A percentile compares a stretch with the other conserved stretches of the same genome.
Conservation (phyloP, 352 stramenopile species). For the Pythium plurisporium region DNA sequence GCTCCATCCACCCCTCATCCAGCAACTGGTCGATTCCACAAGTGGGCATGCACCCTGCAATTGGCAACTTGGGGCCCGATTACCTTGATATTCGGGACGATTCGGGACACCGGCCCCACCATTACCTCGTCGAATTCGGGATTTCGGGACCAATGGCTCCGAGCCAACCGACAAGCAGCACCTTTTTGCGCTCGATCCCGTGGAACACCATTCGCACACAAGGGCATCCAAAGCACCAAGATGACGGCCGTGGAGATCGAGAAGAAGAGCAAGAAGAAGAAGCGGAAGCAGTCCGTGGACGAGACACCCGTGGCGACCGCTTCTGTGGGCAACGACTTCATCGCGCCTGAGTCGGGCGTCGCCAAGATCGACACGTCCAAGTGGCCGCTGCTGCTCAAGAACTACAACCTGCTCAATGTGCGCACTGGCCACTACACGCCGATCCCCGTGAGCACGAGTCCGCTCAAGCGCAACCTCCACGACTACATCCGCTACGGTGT, state of each 20-base stretch:
- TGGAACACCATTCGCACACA: too few species aligned
- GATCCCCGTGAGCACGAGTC: constrained; percentile 95
- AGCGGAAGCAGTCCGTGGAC: constrained; percentile 70
- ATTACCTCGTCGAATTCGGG: constrained; percentile 13
- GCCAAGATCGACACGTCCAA: constrained; percentile 95
- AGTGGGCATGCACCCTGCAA: too few species aligned
- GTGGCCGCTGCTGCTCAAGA: constrained; percentile 99
- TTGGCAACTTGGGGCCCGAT: too few species aligned
- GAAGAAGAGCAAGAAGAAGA: constrained; percentile 89
- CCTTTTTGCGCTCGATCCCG: too few species aligned
- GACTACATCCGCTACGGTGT: constrained; percentile 98
- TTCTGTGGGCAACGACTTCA: constrained; percentile 55
- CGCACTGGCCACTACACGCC: constrained; percentile 99
- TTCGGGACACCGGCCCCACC: constrained; percentile 8
- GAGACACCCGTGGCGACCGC: constrained; percentile 10
- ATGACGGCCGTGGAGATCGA: constrained; percentile 73
- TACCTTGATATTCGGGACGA: neutral
- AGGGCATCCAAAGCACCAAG: constrained; percentile 8
- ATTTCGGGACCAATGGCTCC: constrained; percentile 28
- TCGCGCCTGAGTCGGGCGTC: constrained; percentile 70
- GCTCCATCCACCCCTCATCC: constrained; percentile 13
- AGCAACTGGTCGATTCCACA: too few species aligned
- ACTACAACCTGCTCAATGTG: constrained; percentile 99
- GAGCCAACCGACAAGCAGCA: constrained; percentile 27
- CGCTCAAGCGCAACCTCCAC: constrained; percentile 95